Base-by-base conservation (phyloP, 257 asterid species). In the Jacaranda copaia region DNA sequence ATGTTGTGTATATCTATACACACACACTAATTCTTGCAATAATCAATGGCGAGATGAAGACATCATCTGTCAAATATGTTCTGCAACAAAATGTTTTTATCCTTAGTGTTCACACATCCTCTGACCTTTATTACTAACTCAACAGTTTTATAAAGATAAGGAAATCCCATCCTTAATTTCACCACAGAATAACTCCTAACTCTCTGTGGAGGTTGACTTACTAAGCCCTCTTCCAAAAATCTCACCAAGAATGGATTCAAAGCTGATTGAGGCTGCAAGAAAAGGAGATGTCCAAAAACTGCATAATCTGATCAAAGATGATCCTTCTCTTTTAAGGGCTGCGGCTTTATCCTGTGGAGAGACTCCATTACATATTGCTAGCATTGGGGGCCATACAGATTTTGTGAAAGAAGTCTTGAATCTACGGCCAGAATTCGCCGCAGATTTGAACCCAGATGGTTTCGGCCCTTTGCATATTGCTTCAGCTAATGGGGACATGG, bases 381-480 rank as follows among this genome's bases (percentile, higher is more conserved):
- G 87, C 80, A 48, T 71, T 0, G 85, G 80, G 0, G 84, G 89
- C 9, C 87, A 87, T 52, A 5, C 51, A 6, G 52, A 66, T 48
- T 78, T 82, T 2, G 82, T 79, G 6, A 73, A 56, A 16, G 73
- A 73, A 58, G 5, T 82, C 49, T 2, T 84, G 75, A 77, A 8
- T 12, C 78, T 46, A 3, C 13, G 15, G n/a, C 80, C 83, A 0
- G 78, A 74, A 46, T 74, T 76, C 3, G 77, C 77, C 3, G 62
- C 1, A 3, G 77, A 79, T 15, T 2, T 82, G 40, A 82, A 80
- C 72, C 35, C 11, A 6, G 82, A 79, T 5, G 90, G 90, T 3
- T 73, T 76, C 0, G 81, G 70, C 81, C 86, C 86, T 35, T 45
- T 84, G 59, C 87, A 82, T 68, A 73, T 87, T 25, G 88, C 87